Percentiles rank a stretch among this genome's conserved stretches.
Conservation (phyloP, 2,329 filamentous ascomycete genomes). For the Fusarium redolens region DNA sequence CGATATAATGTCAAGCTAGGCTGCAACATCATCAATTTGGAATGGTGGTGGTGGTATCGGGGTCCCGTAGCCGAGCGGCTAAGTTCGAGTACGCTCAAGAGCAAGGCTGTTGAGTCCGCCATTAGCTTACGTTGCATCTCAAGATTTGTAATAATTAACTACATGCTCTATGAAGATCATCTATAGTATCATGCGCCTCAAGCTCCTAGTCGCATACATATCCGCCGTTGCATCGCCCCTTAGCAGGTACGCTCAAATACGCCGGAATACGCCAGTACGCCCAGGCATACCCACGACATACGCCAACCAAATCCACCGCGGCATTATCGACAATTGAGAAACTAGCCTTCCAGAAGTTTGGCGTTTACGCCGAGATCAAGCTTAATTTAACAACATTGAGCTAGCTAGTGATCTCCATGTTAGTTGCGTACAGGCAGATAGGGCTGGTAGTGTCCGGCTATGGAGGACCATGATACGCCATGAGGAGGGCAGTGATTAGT, state of each 20-base stretch:
- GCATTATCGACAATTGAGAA: background rate
- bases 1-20: rapidly evolving
- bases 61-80: too few species aligned
- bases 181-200: rapidly evolving
- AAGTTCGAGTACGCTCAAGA: too few species aligned
- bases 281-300: background rate
- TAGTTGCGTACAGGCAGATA: background rate
- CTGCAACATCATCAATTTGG: background rate
- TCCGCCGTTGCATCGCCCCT: background rate
- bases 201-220: too few species aligned
- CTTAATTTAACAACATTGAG: constrained; percentile 1
- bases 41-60: background rate
- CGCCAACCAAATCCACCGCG: background rate
- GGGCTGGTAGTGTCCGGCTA: background rate
- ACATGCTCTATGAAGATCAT: rapidly evolving
- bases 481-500: too few species aligned
- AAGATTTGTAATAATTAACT: background rate
- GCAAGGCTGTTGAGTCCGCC: background rate
- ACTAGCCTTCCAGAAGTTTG: too few species aligned
- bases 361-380: background rate
- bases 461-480: background rate
- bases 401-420: background rate
- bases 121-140: background rate
- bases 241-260: constrained; percentile 14
- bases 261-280: constrained; percentile 5